Conservation (phyloP, 2,329 filamentous ascomycete genomes). For the Ophiostoma montium region DNA sequence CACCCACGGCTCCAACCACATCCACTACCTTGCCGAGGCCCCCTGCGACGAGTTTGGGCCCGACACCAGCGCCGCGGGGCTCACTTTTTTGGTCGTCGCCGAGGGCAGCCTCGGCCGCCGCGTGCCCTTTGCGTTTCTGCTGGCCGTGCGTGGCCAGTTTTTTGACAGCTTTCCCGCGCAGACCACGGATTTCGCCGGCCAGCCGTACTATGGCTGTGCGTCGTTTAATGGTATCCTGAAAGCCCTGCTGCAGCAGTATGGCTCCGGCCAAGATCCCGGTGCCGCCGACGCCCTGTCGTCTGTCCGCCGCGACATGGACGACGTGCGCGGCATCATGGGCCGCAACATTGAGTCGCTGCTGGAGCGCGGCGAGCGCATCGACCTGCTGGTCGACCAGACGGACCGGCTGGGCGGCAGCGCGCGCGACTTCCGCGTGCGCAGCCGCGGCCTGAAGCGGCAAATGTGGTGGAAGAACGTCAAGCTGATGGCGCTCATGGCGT, state of each 20-base stretch:
- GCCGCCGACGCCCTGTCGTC: constrained; percentile 62
- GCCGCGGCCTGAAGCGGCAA: constrained; percentile 68
- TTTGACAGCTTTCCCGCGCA: constrained; percentile 52
- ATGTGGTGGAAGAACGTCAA: constrained; percentile 99
- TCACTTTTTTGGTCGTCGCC: constrained; percentile 86
- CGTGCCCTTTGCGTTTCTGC: constrained; percentile 82
- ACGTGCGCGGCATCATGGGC: constrained; percentile 85
- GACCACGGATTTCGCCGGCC: constrained; percentile 55
- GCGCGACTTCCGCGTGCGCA: constrained; percentile 78
- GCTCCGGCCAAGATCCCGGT: constrained; percentile 45
- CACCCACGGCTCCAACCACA: constrained; percentile 80
- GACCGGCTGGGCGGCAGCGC: constrained; percentile 80
- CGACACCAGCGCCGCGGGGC: constrained; percentile 44
- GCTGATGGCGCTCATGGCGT: constrained; percentile 64
- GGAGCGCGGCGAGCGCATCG: constrained; percentile 84
- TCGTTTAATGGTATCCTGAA: constrained; percentile 73
- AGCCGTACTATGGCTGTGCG: constrained; percentile 83
- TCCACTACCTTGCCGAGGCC: constrained; percentile 87
- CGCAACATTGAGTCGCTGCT: constrained; percentile 84
- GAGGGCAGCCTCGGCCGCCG: constrained; percentile 69
- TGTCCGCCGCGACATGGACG: constrained; percentile 82
- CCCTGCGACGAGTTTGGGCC: constrained; percentile 46
- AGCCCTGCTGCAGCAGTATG: constrained; percentile 68
- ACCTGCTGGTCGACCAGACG: constrained; percentile 91
- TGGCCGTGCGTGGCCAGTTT: constrained; percentile 84